These are phyloP conservation scores for Stephanodiscus minutulus DNA, from an alignment of 108 stramenopile species.

Conservation along the genomic window DNA sequence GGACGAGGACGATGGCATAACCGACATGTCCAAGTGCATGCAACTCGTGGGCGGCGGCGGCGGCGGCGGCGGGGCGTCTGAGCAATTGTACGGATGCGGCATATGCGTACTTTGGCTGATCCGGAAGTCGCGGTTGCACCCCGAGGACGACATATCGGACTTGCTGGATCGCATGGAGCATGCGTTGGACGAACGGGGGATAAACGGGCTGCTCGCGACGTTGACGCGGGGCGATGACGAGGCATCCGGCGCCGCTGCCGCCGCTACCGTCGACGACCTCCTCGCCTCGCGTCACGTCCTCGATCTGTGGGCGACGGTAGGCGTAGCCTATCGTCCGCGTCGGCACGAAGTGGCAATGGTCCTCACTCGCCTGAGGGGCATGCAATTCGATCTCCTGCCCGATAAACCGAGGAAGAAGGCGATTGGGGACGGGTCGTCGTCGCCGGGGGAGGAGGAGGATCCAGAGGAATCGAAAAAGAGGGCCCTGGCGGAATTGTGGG, in stretches of 20 bases:
- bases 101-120: constrained; percentile 77
- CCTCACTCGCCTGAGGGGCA: constrained; percentile 74
- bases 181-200: constrained; percentile 55
- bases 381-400: constrained; percentile 69
- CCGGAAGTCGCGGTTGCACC: constrained; percentile 46
- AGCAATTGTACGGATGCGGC: constrained; percentile 81
- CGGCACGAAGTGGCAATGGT: constrained; percentile 83
- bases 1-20: constrained; percentile 76
- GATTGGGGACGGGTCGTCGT: constrained; percentile 29
- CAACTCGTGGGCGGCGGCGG: constrained; percentile 58
- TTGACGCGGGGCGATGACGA: constrained; percentile 8
- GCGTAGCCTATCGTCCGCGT: constrained; percentile 71
- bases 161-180: constrained; percentile 62
- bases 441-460: constrained; percentile 49
- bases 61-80: constrained; percentile 45
- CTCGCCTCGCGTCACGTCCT: constrained; percentile 34
- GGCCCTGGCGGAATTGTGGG: constrained; percentile 76
- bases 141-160: constrained; percentile 55
- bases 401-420: constrained; percentile 44
- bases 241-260: constrained; percentile 8
- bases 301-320: constrained; percentile 61
- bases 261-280: background rate
- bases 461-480: constrained; percentile 59
- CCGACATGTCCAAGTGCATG: constrained; percentile 82
- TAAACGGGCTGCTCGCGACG: constrained; percentile 36